Evolutionary conservation across 2,329 filamentous ascomycete species (phyloP).

Genomic region (Aspergillus neoniger): DNA sequence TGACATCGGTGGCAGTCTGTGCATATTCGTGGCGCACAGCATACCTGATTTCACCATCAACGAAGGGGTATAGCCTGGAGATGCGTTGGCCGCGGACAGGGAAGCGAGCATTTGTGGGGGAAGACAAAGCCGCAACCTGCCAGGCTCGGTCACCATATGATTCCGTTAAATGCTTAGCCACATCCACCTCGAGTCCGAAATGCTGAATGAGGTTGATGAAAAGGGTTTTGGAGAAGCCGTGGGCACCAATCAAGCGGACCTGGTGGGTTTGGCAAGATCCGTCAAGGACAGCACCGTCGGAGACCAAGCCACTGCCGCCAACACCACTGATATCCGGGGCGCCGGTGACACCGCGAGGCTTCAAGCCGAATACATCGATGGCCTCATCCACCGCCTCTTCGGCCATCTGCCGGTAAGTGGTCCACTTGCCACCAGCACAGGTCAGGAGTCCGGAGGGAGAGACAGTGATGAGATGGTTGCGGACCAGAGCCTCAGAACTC

Average conservation of each 20-base stretch:
- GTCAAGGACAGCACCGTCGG: slow-evolving; percentile 70
- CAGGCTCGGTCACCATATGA: slow-evolving; percentile 92
- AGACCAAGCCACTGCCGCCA: slow-evolving; percentile 67
- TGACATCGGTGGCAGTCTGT: slow-evolving; percentile 83
- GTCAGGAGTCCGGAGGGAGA: slow-evolving; percentile 80
- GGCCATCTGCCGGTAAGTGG: slow-evolving; percentile 89
- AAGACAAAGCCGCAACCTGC: slow-evolving; percentile 80
- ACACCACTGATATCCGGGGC: slow-evolving; percentile 70
- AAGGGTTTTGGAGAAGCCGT: slow-evolving; percentile 84
- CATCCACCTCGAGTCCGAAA: slow-evolving; percentile 87
- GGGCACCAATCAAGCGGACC: slow-evolving; percentile 77
- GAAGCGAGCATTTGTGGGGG: slow-evolving; percentile 75
- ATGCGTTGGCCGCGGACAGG: slow-evolving; percentile 81
- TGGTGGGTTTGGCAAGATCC: slow-evolving; percentile 82
- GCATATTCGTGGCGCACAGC: slow-evolving; percentile 88
- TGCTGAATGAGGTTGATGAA: slow-evolving; percentile 96
- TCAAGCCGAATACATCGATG: slow-evolving; percentile 66
- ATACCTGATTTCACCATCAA: slow-evolving; percentile 89
- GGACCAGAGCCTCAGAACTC: slow-evolving; percentile 83
- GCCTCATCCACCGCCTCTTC: slow-evolving; percentile 85
- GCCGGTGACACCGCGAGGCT: slow-evolving; percentile 58
- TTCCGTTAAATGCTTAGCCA: slow-evolving; percentile 82
- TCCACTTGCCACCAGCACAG: slow-evolving; percentile 89
- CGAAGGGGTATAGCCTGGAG: slow-evolving; percentile 79
- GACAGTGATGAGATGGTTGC: slow-evolving; percentile 79